These are phyloP conservation scores for Daedalea quercina DNA, from an alignment of 768 basidiomycete species.

Conservation along the genomic window DNA sequence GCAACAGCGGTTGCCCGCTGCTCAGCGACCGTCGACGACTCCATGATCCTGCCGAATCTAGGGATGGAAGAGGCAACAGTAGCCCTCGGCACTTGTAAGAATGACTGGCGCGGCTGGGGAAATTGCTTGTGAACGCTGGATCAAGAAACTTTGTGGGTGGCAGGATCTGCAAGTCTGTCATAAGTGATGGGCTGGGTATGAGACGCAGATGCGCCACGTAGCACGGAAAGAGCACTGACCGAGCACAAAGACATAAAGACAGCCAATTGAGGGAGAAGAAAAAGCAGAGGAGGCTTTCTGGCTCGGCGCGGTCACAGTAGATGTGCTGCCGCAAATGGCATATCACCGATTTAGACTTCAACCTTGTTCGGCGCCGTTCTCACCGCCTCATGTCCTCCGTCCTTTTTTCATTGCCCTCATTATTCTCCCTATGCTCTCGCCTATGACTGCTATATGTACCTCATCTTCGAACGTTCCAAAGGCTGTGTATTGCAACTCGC, in stretches of 20 bases:
- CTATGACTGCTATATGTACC: no score
- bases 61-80: conserved; percentile 13
- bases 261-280: conserved; percentile 2
- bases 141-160: conserved; percentile 10
- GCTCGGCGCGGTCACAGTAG: conserved; percentile 10
- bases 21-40: conserved; percentile 49
- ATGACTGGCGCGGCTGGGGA: conserved; percentile 12
- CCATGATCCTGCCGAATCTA: conserved; percentile 22
- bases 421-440: no score
- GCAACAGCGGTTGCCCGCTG: conserved; percentile 86
- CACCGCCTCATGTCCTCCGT: conserved; percentile 9
- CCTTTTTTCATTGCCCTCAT: conserved; percentile 1
- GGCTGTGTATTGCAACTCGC: no score
- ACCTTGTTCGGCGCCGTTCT: conserved; percentile 1
- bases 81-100: conserved; percentile 22
- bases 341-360: conserved; percentile 7
- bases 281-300: conserved; percentile 1
- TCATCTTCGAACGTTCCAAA: no score
- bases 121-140: conserved; percentile 2
- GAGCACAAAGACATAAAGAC: conserved; percentile 15
- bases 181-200: neutral
- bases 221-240: conserved; percentile 4
- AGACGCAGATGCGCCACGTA: neutral
- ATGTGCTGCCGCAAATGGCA: conserved; percentile 5
- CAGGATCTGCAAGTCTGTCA: conserved; percentile 2